Evolutionary conservation across 2,329 filamentous ascomycete genomes (phyloP).

Genomic region (Penicillium sp.): DNA sequence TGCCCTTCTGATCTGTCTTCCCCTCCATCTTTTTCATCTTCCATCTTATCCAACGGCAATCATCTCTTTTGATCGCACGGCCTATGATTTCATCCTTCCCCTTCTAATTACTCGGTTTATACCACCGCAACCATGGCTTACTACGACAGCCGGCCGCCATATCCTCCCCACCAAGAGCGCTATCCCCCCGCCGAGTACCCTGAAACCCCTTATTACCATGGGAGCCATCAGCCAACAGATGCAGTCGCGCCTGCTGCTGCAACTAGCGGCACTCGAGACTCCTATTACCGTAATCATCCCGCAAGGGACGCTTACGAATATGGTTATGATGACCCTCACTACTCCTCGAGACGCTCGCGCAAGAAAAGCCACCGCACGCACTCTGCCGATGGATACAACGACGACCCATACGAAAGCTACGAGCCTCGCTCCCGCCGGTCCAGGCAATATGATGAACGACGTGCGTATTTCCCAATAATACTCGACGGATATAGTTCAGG

Average conservation of each 20-base stretch:
- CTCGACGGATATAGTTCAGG: not conserved
- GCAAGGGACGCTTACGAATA: conserved; percentile 60
- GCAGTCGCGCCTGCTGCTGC: conserved; percentile 42
- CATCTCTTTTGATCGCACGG: not conserved
- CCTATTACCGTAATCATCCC: conserved; percentile 82
- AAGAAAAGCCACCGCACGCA: conserved; percentile 44
- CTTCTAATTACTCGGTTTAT: conserved; percentile 9
- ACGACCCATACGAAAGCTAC: conserved; percentile 33
- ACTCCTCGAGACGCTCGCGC: conserved; percentile 30
- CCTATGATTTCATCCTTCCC: not conserved
- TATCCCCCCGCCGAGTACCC: conserved; percentile 33
- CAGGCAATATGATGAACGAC: conserved; percentile 51
- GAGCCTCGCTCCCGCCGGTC: conserved; percentile 47
- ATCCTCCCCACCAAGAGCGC: conserved; percentile 35
- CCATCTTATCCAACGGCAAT: conserved; percentile 10
- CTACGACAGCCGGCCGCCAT: conserved; percentile 41
- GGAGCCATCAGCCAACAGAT: conserved; percentile 23
- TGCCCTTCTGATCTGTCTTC: conserved; percentile 13
- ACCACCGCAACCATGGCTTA: conserved; percentile 37
- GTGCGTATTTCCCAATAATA: conserved; percentile 34
- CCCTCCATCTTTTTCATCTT: conserved; percentile 11
- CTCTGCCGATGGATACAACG: conserved; percentile 42
- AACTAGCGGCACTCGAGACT: conserved; percentile 76
- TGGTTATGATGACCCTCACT: conserved; percentile 34
- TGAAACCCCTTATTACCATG: conserved; percentile 36